Percentiles rank a stretch among this genome's conserved stretches.
These are phyloP conservation scores for Kalaharituber pfeilii DNA, from an alignment of 2,329 filamentous ascomycete genomes.

Conservation along the genomic window DNA sequence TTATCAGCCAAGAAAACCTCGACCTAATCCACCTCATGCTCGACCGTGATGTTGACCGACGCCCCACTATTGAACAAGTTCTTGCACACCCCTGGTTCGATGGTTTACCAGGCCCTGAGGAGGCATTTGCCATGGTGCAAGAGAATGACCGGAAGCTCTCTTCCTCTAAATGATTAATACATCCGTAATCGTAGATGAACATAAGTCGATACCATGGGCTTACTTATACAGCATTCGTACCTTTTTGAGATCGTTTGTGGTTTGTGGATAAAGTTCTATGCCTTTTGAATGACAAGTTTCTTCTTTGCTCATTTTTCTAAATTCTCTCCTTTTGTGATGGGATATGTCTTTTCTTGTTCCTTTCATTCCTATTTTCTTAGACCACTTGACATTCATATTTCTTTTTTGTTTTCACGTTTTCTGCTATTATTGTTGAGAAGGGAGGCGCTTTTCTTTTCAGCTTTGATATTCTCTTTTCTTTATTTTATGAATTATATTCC, in stretches of 20 bases:
- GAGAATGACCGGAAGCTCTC: conserved; percentile 5
- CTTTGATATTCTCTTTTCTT: conserved; percentile 3
- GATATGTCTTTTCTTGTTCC: conserved; percentile 11
- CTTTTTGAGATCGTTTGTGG: no score
- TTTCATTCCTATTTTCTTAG: conserved; percentile 9
- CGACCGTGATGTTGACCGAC: conserved; percentile 65
- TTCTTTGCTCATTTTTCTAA: conserved; percentile 1
- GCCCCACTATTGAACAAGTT: conserved; percentile 76
- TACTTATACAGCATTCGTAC: no score
- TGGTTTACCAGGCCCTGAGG: conserved; percentile 14
- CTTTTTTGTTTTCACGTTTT: conserved; percentile 1
- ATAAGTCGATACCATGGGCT: no score
- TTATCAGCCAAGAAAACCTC: conserved; percentile 80
- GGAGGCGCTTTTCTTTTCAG: no score
- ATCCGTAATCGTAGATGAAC: no score
- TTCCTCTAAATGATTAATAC: background rate
- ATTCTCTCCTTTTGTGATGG: conserved; percentile 10
- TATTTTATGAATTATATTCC: background rate
- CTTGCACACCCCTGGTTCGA: conserved; percentile 71
- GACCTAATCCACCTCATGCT: conserved; percentile 85
- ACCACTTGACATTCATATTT: conserved; percentile 9
- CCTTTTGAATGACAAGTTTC: no score
- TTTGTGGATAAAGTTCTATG: no score
- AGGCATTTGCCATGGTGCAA: conserved; percentile 12
- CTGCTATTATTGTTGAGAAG: no score